Evolutionary conservation across 441 rosid genomes (phyloP).

Genomic region (Sinapis alba): DNA sequence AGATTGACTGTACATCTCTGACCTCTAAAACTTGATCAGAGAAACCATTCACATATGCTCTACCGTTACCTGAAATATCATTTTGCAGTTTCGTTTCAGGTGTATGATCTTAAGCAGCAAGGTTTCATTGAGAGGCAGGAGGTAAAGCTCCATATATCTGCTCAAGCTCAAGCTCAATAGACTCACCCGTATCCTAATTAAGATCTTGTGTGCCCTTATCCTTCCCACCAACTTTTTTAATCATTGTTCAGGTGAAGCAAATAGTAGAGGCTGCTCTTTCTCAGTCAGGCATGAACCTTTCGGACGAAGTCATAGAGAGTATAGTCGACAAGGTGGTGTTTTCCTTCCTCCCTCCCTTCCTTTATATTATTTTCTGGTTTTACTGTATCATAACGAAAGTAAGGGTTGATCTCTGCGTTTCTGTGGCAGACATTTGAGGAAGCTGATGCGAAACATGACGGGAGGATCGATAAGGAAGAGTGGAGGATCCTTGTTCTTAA

Average conservation of each 20-base stretch:
- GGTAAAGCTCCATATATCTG: slow-evolving; percentile 45
- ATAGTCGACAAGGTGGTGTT: slow-evolving; percentile 70
- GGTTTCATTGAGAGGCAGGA: slow-evolving; percentile 79
- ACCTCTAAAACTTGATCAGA: neutral
- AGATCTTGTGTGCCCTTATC: neutral
- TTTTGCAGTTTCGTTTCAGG: slow-evolving; percentile 63
- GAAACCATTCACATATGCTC: slow-evolving; percentile 7
- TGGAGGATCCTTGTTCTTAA: slow-evolving; percentile 63
- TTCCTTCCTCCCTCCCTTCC: neutral
- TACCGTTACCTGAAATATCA: neutral
- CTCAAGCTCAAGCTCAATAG: slow-evolving; percentile 24
- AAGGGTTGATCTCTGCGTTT: slow-evolving; percentile 10
- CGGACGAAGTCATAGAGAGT: slow-evolving; percentile 64
- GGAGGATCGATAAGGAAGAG: slow-evolving; percentile 66
- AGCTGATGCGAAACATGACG: slow-evolving; percentile 62
- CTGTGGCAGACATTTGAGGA: slow-evolving; percentile 69
- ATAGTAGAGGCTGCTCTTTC: slow-evolving; percentile 69
- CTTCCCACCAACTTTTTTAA: neutral
- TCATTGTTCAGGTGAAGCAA: slow-evolving; percentile 61
- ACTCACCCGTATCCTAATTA: neutral
- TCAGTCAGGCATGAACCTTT: slow-evolving; percentile 59
- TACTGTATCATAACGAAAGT: neutral
- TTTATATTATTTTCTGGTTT: neutral
- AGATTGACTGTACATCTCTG: slow-evolving; percentile 59
- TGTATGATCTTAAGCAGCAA: slow-evolving; percentile 78